Conservation (phyloP, 2,329 filamentous ascomycete species). For the Alternaria brassicae region DNA sequence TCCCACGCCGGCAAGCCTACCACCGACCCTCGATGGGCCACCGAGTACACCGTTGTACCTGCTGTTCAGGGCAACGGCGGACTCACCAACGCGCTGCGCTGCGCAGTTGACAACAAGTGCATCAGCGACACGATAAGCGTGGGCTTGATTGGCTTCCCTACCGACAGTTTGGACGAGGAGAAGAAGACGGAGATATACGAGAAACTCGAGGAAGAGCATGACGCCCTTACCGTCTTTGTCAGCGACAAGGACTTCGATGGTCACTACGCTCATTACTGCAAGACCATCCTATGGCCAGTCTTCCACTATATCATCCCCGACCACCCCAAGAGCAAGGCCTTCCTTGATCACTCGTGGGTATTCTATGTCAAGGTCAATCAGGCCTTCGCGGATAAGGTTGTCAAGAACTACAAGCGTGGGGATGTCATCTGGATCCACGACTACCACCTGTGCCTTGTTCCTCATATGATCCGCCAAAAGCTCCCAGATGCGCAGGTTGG, state of each 20-base stretch:
- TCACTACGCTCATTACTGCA: conserved; percentile 95
- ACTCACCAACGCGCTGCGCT: conserved; percentile 84
- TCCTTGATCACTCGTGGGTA: conserved; percentile 95
- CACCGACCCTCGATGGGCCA: conserved; percentile 63
- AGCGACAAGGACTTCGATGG: conserved; percentile 93
- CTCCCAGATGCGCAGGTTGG: conserved; percentile 93
- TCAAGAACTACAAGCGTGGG: conserved; percentile 90
- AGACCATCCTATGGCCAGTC: conserved; percentile 96
- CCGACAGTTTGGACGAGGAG: conserved; percentile 78
- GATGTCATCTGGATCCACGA: conserved; percentile 96
- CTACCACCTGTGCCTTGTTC: conserved; percentile 90
- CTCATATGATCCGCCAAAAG: conserved; percentile 86
- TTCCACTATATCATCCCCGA: conserved; percentile 99
- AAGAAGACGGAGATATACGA: conserved; percentile 86
- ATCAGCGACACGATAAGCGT: conserved; percentile 85
- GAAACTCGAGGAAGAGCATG: conserved; percentile 78
- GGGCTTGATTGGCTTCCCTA: conserved; percentile 92
- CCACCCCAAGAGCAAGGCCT: conserved; percentile 97
- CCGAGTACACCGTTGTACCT: conserved; percentile 81
- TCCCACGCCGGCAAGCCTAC: conserved; percentile 32
- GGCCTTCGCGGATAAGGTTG: conserved; percentile 87
- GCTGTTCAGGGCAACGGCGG: conserved; percentile 94
- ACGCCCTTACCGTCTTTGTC: conserved; percentile 84
- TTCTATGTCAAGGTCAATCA: conserved; percentile 94
- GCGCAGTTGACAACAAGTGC: conserved; percentile 72